Evolutionary conservation across 345 rosid species (phyloP), one percentile per base, ranked within the genome.

Genomic region (Dimocarpus longan): DNA sequence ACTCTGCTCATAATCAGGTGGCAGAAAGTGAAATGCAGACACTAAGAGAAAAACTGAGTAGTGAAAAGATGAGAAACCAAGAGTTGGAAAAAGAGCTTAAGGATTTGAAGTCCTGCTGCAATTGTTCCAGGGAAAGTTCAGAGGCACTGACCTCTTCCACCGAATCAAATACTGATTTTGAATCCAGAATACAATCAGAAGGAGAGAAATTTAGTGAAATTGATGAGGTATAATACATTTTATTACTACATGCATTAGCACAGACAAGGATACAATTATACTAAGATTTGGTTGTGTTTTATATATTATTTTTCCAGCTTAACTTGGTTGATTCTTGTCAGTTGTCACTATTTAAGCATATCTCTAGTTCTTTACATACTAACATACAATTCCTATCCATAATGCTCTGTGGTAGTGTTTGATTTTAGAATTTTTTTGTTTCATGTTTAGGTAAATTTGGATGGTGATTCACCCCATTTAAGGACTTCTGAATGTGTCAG

Each of bases 11-110:
- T 75, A 39, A 83, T 75, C 85, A 95, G 98, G 86, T 86, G 43
- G 94, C 95, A 71, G 97, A 91, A 82, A 77, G 56, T 62, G 94
- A 91, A 80, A 85, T 88, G 40, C 78, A 76, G 63, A 85, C 63
- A 78, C 91, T 93, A 66, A 86, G 73, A 68, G 91, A 87, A 63
- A 79, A 84, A 74, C 88, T 91, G 74, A 76, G 69, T 52, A 82
- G 78, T 76, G 94, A 92, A 88, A 85, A 88, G 83, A 69, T 66
- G 2, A 91, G 85, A 82, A 81, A 75, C 76, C 73, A 37, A 70
- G 88, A 78, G 78, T 76, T 95, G 78, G 94, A 88, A 85, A 84
- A 86, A 79, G 89, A 88, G 82, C 82, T 90, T 59, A 83, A 66
- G 26, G 83, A 32, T 82, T 78, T 90, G 71, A 90, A 87, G 83